phyloP scores from a whole-genome alignment of 768 basidiomycete genomes.

The Trametes sanguinea region DNA sequence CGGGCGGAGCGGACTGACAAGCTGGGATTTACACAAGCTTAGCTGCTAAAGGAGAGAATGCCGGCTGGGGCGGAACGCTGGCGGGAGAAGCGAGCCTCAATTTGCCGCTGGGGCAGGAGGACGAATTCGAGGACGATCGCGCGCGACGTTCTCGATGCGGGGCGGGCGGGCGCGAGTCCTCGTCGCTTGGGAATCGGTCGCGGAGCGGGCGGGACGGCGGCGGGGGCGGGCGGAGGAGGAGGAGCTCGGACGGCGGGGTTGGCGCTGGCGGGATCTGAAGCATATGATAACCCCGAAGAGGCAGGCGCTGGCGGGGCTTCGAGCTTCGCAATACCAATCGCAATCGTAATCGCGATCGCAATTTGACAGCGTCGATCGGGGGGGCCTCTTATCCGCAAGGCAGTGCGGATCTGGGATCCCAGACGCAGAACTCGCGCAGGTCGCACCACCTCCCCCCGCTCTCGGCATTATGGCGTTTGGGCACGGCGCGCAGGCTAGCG shows the following conservation, averaged over 20 bases:
- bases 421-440: too few species aligned
- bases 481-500: not conserved
- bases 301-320: not conserved
- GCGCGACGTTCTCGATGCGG: not conserved
- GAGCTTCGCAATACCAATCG: not conserved
- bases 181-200: not conserved
- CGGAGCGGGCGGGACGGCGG: not conserved
- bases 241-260: not conserved
- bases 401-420: slow-evolving; percentile 4
- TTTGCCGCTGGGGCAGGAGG: not conserved
- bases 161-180: not conserved
- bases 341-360: slow-evolving; percentile 5
- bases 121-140: not conserved
- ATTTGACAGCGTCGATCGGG: slow-evolving; percentile 10
- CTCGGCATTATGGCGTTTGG: not conserved
- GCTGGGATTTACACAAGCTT: too few species aligned
- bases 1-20: not conserved
- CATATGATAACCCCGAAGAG: slow-evolving; percentile 12
- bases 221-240: not conserved
- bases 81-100: not conserved
- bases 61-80: not conserved
- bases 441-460: not conserved
- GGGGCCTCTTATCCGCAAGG: slow-evolving; percentile 1
- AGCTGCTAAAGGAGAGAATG: too few species aligned
- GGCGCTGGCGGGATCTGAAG: not conserved